Conservation (phyloP, 768 basidiomycete species). For the Russula foetens region DNA sequence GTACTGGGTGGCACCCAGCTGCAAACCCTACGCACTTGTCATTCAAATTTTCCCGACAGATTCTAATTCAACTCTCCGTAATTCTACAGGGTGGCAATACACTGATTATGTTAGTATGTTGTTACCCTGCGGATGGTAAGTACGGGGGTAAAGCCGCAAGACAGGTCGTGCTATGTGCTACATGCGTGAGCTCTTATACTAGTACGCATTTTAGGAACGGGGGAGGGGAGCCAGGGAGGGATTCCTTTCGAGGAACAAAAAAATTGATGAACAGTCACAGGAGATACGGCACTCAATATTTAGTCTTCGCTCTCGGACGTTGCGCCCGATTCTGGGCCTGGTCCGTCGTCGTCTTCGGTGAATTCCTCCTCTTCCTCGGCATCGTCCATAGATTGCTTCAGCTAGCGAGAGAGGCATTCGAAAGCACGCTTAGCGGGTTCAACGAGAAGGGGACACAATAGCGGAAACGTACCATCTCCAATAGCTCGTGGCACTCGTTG, state of each 20-base stretch:
- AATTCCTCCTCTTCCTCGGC: constrained; percentile 25
- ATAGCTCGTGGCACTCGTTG: constrained; percentile 90
- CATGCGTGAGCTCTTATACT: background rate
- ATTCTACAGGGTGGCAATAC: constrained; percentile 16
- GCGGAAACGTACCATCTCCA: constrained; percentile 73
- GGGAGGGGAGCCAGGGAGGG: background rate
- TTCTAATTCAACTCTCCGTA: constrained; percentile 9
- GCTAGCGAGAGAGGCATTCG: constrained; percentile 29
- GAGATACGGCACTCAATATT: background rate
- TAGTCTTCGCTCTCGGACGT: constrained; percentile 15
- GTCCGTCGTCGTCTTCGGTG: constrained; percentile 22
- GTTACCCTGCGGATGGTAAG: constrained; percentile 4
- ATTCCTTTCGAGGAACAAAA: background rate
- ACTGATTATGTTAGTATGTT: constrained; percentile 10
- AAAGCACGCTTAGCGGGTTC: background rate
- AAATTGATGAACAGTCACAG: background rate
- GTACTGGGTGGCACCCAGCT: too few relatives aligned
- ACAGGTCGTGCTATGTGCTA: constrained; percentile 2
- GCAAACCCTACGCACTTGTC: background rate
- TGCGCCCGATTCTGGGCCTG: constrained; percentile 8
- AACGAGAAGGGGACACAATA: background rate
- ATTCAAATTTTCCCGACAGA: background rate
- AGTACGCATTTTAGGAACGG: background rate
- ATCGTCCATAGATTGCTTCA: constrained; percentile 76
- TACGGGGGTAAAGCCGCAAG: constrained; percentile 1